Conservation (phyloP, 140 eudicot species). For the Erigeron philadelphicus region DNA sequence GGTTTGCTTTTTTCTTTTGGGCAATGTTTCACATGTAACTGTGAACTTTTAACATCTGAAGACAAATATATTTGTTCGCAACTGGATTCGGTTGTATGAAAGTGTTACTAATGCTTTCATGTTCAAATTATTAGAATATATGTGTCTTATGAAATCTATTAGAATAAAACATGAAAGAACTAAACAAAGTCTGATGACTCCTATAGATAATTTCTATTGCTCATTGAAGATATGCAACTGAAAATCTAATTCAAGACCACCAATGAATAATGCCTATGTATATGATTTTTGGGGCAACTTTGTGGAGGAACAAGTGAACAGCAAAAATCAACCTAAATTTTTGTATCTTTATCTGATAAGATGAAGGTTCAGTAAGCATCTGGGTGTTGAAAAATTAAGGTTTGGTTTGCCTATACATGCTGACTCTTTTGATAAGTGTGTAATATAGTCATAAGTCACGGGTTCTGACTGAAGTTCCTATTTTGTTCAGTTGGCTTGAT, state of each 20-base stretch:
- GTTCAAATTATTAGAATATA: too few species aligned
- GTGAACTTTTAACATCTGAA: background rate
- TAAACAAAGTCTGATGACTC: background rate
- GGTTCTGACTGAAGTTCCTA: conserved; percentile 2
- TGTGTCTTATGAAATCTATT: background rate
- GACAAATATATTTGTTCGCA: background rate
- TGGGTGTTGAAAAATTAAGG: background rate
- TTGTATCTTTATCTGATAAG: conserved; percentile 7
- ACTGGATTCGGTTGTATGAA: background rate
- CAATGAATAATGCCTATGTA: background rate
- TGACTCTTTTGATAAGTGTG: conserved; percentile 7
- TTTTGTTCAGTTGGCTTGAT: conserved; percentile 12
- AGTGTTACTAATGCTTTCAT: background rate
- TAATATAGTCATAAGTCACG: background rate
- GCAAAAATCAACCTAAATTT: background rate
- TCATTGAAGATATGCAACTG: background rate
- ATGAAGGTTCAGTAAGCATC: background rate
- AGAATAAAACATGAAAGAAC: conserved; percentile 14
- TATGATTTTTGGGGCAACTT: background rate
- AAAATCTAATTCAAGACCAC: background rate
- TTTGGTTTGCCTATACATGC: conserved; percentile 7
- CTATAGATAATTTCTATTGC: background rate
- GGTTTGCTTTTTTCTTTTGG: background rate
- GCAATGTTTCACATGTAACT: background rate
- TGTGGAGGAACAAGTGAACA: background rate